phyloP scores from a whole-genome alignment of 2,329 filamentous ascomycete genomes.

The Aspergillus felis region DNA sequence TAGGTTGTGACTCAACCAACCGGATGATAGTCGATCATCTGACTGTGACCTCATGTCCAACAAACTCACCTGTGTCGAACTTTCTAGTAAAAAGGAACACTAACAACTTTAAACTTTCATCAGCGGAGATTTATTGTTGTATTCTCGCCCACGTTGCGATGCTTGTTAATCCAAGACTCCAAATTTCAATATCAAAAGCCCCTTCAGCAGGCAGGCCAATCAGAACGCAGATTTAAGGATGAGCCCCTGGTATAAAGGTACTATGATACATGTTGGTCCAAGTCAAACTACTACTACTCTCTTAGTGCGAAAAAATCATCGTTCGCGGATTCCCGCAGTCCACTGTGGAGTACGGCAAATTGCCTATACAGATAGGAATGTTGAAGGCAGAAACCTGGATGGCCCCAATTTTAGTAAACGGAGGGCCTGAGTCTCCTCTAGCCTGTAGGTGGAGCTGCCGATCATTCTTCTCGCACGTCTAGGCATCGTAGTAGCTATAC shows the following conservation, averaged over 20 bases:
- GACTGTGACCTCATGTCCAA: background rate
- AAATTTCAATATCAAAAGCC: too few relatives aligned
- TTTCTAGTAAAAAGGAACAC: background rate
- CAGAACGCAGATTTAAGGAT: background rate
- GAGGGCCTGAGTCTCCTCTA: too few relatives aligned
- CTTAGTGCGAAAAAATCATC: background rate
- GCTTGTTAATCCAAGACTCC: background rate
- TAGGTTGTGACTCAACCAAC: background rate
- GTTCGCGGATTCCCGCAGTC: background rate
- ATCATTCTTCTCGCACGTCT: background rate
- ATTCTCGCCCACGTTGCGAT: background rate
- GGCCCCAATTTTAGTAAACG: background rate
- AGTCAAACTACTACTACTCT: too few relatives aligned
- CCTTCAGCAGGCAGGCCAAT: background rate
- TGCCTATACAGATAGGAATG: too few relatives aligned
- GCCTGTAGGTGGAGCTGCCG: background rate
- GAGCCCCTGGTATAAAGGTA: background rate
- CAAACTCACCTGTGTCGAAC: background rate
- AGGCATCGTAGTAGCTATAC: too few relatives aligned
- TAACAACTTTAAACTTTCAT: background rate
- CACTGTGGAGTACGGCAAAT: background rate
- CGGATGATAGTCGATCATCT: background rate
- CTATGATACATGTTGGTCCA: too few relatives aligned
- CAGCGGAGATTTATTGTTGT: background rate
- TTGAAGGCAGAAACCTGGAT: background rate